phyloP scores from a whole-genome alignment of 208 protist genomes.

The Trypanosoma grayi region DNA sequence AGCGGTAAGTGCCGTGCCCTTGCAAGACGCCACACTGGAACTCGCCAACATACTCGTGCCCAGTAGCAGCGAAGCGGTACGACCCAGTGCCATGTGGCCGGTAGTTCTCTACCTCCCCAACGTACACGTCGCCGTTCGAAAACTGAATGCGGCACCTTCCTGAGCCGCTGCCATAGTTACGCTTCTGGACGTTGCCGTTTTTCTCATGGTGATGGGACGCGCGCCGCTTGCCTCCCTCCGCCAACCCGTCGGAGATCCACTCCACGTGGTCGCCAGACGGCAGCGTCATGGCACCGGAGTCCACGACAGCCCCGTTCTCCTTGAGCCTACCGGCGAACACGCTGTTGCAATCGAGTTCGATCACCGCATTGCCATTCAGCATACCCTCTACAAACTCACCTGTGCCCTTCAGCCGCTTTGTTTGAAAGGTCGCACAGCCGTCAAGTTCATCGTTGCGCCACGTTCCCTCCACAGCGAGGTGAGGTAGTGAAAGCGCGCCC shows the following conservation, averaged over 20 bases:
- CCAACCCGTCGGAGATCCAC: conserved; percentile 27
- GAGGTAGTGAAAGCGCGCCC: conserved; percentile 49
- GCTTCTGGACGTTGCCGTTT: not conserved
- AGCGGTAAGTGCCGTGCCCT: conserved; percentile 50
- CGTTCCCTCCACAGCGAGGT: conserved; percentile 38
- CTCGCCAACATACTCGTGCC: conserved; percentile 51
- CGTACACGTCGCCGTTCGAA: conserved; percentile 59
- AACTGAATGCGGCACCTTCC: conserved; percentile 53
- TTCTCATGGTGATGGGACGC: too few species aligned
- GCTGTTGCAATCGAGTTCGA: conserved; percentile 45
- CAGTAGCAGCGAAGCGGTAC: conserved; percentile 42
- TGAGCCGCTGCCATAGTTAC: conserved; percentile 11
- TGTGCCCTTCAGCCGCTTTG: conserved; percentile 21
- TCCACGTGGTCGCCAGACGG: conserved; percentile 49
- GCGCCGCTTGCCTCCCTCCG: not conserved
- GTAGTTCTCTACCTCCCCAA: conserved; percentile 50
- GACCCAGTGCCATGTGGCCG: conserved; percentile 52
- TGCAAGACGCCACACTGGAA: conserved; percentile 45
- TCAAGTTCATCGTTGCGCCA: conserved; percentile 48
- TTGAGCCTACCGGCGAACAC: conserved; percentile 40
- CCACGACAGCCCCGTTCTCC: conserved; percentile 15
- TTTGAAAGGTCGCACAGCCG: conserved; percentile 34
- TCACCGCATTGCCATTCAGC: conserved; percentile 31
- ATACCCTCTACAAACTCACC: conserved; percentile 16
- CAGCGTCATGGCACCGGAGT: conserved; percentile 36